Base-by-base conservation (phyloP, 2,329 filamentous ascomycete genomes). In the Phaeosphaeriaceae sp. region DNA sequence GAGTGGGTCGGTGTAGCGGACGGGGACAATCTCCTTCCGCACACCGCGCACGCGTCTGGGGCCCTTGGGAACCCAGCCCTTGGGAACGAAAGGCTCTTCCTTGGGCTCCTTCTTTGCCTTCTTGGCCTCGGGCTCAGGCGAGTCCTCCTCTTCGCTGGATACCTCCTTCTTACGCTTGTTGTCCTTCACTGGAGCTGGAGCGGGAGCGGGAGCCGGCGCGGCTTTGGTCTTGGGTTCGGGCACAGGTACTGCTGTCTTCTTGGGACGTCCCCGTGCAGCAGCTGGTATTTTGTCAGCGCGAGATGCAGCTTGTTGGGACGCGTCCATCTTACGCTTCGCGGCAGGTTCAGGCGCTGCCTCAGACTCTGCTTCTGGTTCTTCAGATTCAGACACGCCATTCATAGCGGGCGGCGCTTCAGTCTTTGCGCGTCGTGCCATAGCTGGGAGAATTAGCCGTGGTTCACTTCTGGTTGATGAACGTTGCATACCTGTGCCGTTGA, bases 1-100 rank as follows among this genome's bases (percentile, higher is more conserved):
- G 57, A 95, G 83, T 24, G 82, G 80, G 64, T 87, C 77, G 0
- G 83, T 86, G 61, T 74, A 76, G 4, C 90, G 90, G 17, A 85
- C 81, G 22, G 85, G 74, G 75, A 92, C 93, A 79, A 91, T 86
- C 58, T 84, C 73, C 4, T 58, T 74, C 68, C 76, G 77, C 61
- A 67, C 66, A 48, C 73, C 73, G 48, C 66, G 64, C 49, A 61
- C 54, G 17, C 74, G 74, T 13, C 70, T 65, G 13, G 75, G 71
- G 22, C 72, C 73, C 53, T 75, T 76, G 60, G 55, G 31, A 9
- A 60, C 33, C 31, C 31, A 36, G 31, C 31, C 31, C 13, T 36
- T 36, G 31, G 31, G 31, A 36, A 15, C 31, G 31, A 36, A 36
- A 7, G 31, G 13, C 17, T 60, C 62, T 19, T 66, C 61, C 41